Percentiles rank a stretch among this genome's conserved stretches.
phyloP scores from a whole-genome alignment of 805 yeast species.

The Metschnikowia aberdeeniae region DNA sequence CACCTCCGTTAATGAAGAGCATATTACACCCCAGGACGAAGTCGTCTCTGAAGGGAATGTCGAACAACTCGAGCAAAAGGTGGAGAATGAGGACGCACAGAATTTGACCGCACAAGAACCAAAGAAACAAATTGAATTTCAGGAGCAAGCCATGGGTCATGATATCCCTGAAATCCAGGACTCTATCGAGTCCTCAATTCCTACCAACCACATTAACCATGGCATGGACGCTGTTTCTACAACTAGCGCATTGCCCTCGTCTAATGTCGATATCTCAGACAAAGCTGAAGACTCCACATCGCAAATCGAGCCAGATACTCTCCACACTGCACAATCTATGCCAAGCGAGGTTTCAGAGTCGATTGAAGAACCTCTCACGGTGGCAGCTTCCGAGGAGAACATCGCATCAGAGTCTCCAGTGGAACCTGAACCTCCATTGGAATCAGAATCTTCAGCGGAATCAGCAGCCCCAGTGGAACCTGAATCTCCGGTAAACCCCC shows the following conservation, averaged over 20 bases:
- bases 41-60: neutral
- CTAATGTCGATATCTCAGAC: neutral
- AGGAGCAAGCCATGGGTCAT: neutral
- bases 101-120: slow-evolving; percentile 1
- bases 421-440: too few species aligned
- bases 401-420: too few species aligned
- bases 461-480: too few species aligned
- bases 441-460: too few species aligned
- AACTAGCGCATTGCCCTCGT: neutral
- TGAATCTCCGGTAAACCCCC: too few species aligned
- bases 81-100: neutral
- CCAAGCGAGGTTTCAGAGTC: neutral
- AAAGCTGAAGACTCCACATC: neutral
- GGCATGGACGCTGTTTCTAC: neutral
- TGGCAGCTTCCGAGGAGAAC: too few species aligned
- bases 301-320: neutral
- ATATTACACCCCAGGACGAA: neutral
- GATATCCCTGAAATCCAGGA: neutral
- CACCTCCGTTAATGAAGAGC: neutral
- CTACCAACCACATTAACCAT: too few species aligned
- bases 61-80: neutral
- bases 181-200: neutral
- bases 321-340: neutral
- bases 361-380: too few species aligned
- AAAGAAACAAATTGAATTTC: neutral